Base-by-base conservation (phyloP, 768 basidiomycete species). In the Artomyces pyxidatus region DNA sequence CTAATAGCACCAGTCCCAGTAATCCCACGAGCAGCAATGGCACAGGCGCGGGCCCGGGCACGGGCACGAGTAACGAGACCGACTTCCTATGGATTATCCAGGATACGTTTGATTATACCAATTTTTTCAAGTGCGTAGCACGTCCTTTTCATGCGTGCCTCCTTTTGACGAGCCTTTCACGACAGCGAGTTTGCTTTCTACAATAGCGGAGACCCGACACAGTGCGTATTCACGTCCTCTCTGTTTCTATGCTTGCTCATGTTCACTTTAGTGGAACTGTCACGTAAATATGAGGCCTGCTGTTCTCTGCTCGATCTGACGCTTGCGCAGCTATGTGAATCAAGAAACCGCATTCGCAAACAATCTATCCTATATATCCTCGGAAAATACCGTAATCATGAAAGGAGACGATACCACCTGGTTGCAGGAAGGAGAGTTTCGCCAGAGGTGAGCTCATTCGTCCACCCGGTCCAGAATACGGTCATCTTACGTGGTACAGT, bases 401-500 rank as follows among this genome's bases (percentile, higher is more conserved):
- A 78, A 81, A 59, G 85, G 83, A 11, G 87, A 90, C 53, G 71
- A 86, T 59, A 81, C 76, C 1, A 81, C 73, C 14, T 68, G 63
- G 66, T 63, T 89, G 21, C 54, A 69, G 6, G 42, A 66, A 29
- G 84, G 83, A 23, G 68, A 72, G 48, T 71, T 73, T 53, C 74
- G 87, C 39, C 70, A 74, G 52, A 88, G 87, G 86, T 83, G 46
- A 35, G 61, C 43, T 11, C 6, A 19, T 11, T 32, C 4, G 10
- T 25, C 11, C 14, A 23, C 28, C 41, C 12, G 2, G 3, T 21
- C 44, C 25, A 47, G 4, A 17, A 21, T 35, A 19, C 6, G 43
- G 16, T 28, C 3, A 39, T 9, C 46, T 30, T 27, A 35, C 21
- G 10, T 16, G n/a, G 6, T 0, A 21, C 49, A 87, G 91, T 56